phyloP scores from a whole-genome alignment of 1,139 yeast genomes.

The Trichomonascaceae sp. region DNA sequence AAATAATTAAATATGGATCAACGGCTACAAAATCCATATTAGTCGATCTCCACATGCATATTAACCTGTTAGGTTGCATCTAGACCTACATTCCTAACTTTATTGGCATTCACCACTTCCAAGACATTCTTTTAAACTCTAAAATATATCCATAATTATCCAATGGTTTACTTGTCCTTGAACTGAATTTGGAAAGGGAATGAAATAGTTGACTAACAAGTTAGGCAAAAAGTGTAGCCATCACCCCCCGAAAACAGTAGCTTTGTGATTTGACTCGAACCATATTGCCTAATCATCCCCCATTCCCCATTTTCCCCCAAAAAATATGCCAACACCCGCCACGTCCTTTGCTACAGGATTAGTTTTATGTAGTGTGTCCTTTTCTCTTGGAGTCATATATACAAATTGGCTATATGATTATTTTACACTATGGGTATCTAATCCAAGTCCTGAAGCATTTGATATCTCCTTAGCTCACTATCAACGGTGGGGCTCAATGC shows the following conservation, averaged over 20 bases:
- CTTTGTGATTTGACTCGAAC: not conserved
- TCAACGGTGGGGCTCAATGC: constrained; percentile 61
- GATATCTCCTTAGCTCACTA: constrained; percentile 66
- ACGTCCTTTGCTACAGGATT: constrained; percentile 34
- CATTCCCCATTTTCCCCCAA: no score
- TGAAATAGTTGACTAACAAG: not conserved
- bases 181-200: not conserved
- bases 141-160: not conserved
- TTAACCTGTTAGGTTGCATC: not conserved
- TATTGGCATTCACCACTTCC: not conserved
- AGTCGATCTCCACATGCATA: not conserved
- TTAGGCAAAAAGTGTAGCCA: not conserved
- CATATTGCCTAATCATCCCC: not conserved
- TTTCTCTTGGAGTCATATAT: constrained; percentile 72
- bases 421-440: constrained; percentile 61
- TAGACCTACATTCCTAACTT: not conserved
- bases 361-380: constrained; percentile 48
- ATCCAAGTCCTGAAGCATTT: constrained; percentile 49
- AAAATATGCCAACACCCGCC: constrained; percentile 28
- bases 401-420: constrained; percentile 80
- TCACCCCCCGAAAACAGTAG: not conserved
- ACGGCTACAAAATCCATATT: not conserved
- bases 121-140: not conserved
- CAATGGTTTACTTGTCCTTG: not conserved
- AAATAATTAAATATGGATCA: not conserved